Base-by-base conservation (phyloP, 1,284 basidiomycete genomes). In the Trametes pubescens region DNA sequence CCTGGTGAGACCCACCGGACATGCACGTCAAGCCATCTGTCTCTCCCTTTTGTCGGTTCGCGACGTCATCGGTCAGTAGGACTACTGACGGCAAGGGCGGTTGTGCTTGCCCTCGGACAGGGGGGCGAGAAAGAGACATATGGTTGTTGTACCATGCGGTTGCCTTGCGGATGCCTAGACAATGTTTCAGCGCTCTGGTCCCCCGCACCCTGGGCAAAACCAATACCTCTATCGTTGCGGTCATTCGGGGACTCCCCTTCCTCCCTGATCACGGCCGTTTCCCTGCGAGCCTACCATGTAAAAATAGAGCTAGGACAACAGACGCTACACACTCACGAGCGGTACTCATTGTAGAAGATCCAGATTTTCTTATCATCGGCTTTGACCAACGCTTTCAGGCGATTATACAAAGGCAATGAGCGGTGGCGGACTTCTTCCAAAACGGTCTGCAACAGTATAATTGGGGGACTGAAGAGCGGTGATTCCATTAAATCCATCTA, bases 371-470 rank as follows among this genome's bases (percentile, higher is more conserved):
- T 91, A 66, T 94, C 93, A 59, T 97, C 95, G 69, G 88, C 86
- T 67, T 87, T 90, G 32, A 91, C 82, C 38, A 98, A 81, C 1
- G 91, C 87, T 70, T 93, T 95, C 62, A 98, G 83, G 29, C 95
- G 90, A 75, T 97, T 98, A 79, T 94, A 96, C 18, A 99, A 82
- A 0, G 98, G 98, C 35, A 99, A 79, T 0, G 94, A 96, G 32
- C 97, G 87, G 77, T 99, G 97, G 60, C 97, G 85, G 63, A 98
- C 95, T 85, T 99, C 98, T 70, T 98, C 94, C 54, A 98, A 81
- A 1, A 98, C 96, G 0, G 97, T 99, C 77, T 99, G 98, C 1
- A 98, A 86, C 13, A 99, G 82, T 57, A 99, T 90, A 59, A 98
- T 87, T 0, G 94, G 92, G 0, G 93, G 82, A 0, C 80, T 83